A percentile compares a stretch with the other conserved stretches of the same genome.
Evolutionary conservation across 2,329 filamentous ascomycete species (phyloP).

Genomic region (Calonectria pseudoreteaudii): DNA sequence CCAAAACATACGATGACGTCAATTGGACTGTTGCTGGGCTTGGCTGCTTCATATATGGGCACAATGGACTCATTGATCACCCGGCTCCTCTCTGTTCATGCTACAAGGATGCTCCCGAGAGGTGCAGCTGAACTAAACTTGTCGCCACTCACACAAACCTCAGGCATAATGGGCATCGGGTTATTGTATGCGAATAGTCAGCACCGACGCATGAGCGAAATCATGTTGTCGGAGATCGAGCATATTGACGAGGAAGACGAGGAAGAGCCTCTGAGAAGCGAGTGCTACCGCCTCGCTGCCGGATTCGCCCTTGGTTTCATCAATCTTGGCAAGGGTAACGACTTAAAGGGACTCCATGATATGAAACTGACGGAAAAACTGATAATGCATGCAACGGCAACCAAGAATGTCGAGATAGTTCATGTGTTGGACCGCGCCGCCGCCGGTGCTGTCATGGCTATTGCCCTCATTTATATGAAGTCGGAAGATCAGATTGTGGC

Average conservation of each 20-base stretch:
- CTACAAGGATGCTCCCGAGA: slow-evolving; percentile 91
- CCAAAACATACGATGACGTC: slow-evolving; percentile 99
- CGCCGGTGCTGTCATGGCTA: slow-evolving; percentile 90
- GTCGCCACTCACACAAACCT: slow-evolving; percentile 92
- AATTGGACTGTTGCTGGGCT: slow-evolving; percentile 89
- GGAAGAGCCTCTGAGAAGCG: slow-evolving; percentile 86
- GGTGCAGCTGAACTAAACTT: slow-evolving; percentile 95
- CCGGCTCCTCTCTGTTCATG: slow-evolving; percentile 91
- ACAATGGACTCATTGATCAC: slow-evolving; percentile 98
- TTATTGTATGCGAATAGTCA: slow-evolving; percentile 94
- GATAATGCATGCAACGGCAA: slow-evolving; percentile 85
- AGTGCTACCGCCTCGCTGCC: slow-evolving; percentile 95
- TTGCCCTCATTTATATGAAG: slow-evolving; percentile 97
- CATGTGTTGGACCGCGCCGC: slow-evolving; percentile 94
- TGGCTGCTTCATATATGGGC: slow-evolving; percentile 93
- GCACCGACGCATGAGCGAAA: slow-evolving; percentile 97
- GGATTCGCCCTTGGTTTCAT: slow-evolving; percentile 95
- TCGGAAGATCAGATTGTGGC: slow-evolving; percentile 89
- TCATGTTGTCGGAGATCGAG: slow-evolving; percentile 98
- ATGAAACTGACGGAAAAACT: slow-evolving; percentile 94
- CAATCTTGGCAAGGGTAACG: slow-evolving; percentile 90
- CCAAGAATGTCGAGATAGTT: slow-evolving; percentile 90
- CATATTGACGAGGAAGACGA: slow-evolving; percentile 84
- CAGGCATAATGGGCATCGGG: slow-evolving; percentile 96
- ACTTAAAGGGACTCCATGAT: slow-evolving; percentile 89